Evolutionary conservation across 257 asterid genomes (phyloP).

Genomic region (Echium plantagineum): DNA sequence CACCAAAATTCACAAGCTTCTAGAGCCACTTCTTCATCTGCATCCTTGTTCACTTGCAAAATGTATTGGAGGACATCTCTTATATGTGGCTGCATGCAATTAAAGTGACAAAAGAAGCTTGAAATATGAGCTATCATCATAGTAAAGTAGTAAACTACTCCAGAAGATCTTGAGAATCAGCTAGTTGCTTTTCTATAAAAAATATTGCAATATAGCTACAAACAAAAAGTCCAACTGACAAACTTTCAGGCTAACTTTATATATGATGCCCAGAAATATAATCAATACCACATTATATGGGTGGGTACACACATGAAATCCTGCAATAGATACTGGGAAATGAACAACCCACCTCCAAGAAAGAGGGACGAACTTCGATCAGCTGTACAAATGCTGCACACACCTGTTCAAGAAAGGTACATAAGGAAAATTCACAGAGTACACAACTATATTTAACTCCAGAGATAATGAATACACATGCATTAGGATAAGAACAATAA

Average conservation of each 20-base stretch:
- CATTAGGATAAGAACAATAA: not conserved
- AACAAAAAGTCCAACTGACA: not conserved
- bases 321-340: not conserved
- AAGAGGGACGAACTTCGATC: conserved; percentile 68
- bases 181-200: not conserved
- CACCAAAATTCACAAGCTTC: conserved; percentile 99
- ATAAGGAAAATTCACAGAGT: conserved; percentile 6
- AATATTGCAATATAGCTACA: not conserved
- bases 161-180: not conserved
- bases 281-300: not conserved
- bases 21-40: conserved; percentile 90
- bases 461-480: not conserved
- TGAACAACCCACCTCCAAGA: conserved; percentile 48
- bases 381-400: conserved; percentile 96
- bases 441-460: not conserved
- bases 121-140: not conserved
- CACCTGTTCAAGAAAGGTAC: conserved; percentile 39
- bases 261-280: conserved; percentile 18
- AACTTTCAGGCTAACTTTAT: not conserved
- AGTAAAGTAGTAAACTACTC: conserved; percentile 1
- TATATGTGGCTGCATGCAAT: conserved; percentile 74
- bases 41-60: conserved; percentile 81
- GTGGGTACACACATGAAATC: not conserved
- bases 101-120: conserved; percentile 21
- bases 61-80: conserved; percentile 80